Evolutionary conservation across 2,329 filamentous ascomycete species (phyloP), one percentile per base, ranked within the genome.

Genomic region (Tolypocladium inflatum): DNA sequence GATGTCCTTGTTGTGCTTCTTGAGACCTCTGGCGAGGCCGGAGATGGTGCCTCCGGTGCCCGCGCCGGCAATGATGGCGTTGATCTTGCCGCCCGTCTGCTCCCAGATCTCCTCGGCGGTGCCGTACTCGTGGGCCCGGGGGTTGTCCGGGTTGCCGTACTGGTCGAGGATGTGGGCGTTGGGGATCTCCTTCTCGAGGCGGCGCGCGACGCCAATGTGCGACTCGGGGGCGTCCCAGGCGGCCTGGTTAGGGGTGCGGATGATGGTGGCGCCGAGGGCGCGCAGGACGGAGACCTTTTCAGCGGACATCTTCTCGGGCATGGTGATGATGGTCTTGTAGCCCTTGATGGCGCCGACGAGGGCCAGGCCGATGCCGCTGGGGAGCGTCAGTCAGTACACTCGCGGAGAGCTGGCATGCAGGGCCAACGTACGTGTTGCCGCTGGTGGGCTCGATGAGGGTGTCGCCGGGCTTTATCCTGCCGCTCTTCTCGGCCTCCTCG

Each of bases 301-400:
- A 54, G 91, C 89, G 1, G 91, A 97, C 94, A 99, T 99, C 81
- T 99, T 99, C 78, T 99, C 94, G 55, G 94, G 94, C 52, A 99
- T 84, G 13, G 94, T 99, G 73, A 99, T 99, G 76, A 99, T 97
- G 45, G 92, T 95, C 76, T 93, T 93, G 81, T 97, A 99, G 64
- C 92, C 93, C 79, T 97, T 97, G 69, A 99, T 89, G 19, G 94
- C 94, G 59, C 85, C 93, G 21, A 97, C 93, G 39, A 99, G 85
- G 35, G 94, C 94, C 45, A 99, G 81, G 26, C 94, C 94, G 64
- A 99, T 99, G 64, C 94, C 94, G 59, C 78, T 81, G 56, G 2
- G 21, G 0, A 39, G 15, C 76, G 8, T 43, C 21, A 56, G 64
- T 75, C 61, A 9, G 35, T 19, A 1, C 9, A 7, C 26, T 30